Evolutionary conservation across 1,284 basidiomycete genomes (phyloP), one percentile per base, ranked within the genome.

Genomic region (Singerocomus rubriflavus): DNA sequence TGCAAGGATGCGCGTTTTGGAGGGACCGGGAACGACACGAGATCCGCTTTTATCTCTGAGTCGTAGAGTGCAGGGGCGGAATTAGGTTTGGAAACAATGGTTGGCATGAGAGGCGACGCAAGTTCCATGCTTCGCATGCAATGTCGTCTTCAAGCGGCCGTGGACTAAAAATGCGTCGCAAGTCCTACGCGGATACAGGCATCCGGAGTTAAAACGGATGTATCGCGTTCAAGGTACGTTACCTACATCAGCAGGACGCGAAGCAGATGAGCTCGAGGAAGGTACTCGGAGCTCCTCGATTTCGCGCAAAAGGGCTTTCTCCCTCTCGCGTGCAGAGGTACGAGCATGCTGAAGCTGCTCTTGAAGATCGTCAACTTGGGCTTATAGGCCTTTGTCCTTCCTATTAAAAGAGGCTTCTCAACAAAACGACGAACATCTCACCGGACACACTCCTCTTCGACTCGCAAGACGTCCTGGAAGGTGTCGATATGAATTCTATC

Each of bases 111-210:
- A 2, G 82, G 81, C 2, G 81, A 81, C 5, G 73, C 78, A 10
- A 84, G 74, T 36, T 81, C 80, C 81, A 84, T 82, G 2, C 77
- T 53, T 79, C 77, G 6, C 68, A 67, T 16, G 72, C 70, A 11
- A 60, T 55, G 26, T 61, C 65, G 4, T 57, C 59, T 59, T 67
- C 68, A 6, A 58, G 39, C 2, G 42, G 53, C 36, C 32, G 56
- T 12, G 46, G 44, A 25, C 51, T 48, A 31, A 49, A 57, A 42
- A 47, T 12, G 7, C 46, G 26, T 38, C 45, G 38, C 43, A 41
- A 41, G 34, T 56, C 57, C 63, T 71, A 32, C n/a, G 13, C 5
- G 7, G 21, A n/a, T n/a, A n/a, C 29, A 11, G 6, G 29, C 2
- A 25, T 29, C 5, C 33, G 12, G 21, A 10, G 25, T 46, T 35